Evolutionary conservation across 345 rosid species (phyloP), one percentile per base, ranked within the genome.

Genomic region (Eucalyptus regnans): DNA sequence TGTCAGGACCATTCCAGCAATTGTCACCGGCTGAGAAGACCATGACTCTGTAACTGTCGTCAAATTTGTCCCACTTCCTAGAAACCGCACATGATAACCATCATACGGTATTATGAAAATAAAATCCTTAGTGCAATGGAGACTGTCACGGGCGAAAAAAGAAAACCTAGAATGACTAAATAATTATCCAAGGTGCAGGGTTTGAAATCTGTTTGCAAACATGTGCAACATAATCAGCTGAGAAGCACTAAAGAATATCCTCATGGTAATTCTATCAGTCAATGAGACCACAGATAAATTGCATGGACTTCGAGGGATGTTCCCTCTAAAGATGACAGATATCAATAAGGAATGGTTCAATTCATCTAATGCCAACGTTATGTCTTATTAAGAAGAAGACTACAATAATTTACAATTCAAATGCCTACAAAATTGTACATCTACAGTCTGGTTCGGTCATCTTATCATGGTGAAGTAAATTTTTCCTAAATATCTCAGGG

Each of bases 1-100:
- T 93, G 89, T 96, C 96, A 7, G 99, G 99, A 87, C 99, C 99
- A 90, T 98, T 98, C 99, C 99, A 98, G 91, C 99, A 97, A 89
- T 87, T 95, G 23, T 96, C 99, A 15, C 99, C 99, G 50, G 91
- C 92, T 88, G 96, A 93, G 92, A 96, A 98, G 86, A 94, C 68
- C 99, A 98, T 95, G 88, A 66, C 60, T 23, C 90, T 91, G 93
- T 95, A 93, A 1, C 95, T 93, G 89, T 94, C 94, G 87, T 98
- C 99, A 58, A 96, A 97, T 91, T 95, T 96, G 58, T 96, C 96
- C 99, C 99, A 98, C 8, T 90, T 92, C 94, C 99, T 98, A 91
- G 48, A 79, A n/a, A 29, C 44, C 31, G 31, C 46, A 1, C 22
- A 41, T 17, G 22, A 16, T 8, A 29, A 48, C 44, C 14, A 64